Percentiles rank a stretch among this genome's conserved stretches.
Conservation (phyloP, 352 stramenopile species). For the Plasmopara viticola region DNA sequence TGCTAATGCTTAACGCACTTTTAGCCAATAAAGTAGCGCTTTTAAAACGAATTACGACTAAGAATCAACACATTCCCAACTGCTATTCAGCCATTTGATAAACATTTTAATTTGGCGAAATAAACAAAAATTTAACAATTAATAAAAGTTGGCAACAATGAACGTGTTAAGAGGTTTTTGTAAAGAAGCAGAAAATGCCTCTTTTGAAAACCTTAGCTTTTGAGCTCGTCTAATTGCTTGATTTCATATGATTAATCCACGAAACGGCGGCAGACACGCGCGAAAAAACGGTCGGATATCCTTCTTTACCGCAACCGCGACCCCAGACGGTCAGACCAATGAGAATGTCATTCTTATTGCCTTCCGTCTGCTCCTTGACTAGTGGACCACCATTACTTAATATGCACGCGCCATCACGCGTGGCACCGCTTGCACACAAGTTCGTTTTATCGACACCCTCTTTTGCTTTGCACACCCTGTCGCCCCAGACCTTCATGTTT, state of each 20-base stretch:
- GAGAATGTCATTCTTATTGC: slow-evolving; percentile 24
- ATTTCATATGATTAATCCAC: slow-evolving; percentile 25
- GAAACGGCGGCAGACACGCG: slow-evolving; percentile 31
- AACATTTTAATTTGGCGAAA: too few species aligned
- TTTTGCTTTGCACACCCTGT: slow-evolving; percentile 27
- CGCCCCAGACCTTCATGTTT: slow-evolving; percentile 25
- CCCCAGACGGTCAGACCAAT: slow-evolving; percentile 50
- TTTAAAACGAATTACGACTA: too few species aligned
- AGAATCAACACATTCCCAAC: too few species aligned
- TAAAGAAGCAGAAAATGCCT: too few species aligned
- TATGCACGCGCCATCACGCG: slow-evolving; percentile 23
- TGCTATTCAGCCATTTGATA: too few species aligned
- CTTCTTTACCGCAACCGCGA: slow-evolving; percentile 30
- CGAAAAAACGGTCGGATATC: slow-evolving; percentile 45
- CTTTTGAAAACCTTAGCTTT: too few species aligned
- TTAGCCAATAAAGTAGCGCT: too few species aligned
- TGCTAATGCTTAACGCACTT: too few species aligned
- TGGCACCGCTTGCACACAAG: slow-evolving; percentile 35
- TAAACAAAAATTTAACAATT: too few species aligned
- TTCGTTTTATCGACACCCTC: slow-evolving; percentile 22
- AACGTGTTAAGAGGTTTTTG: too few species aligned
- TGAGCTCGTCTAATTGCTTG: too few species aligned
- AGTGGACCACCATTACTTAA: slow-evolving; percentile 43
- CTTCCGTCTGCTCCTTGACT: slow-evolving; percentile 17
- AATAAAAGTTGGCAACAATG: too few species aligned